A percentile compares a stretch with the other conserved stretches of the same genome.
Conservation (phyloP, 805 yeast species). For the Pichia rugopelliculosa region DNA sequence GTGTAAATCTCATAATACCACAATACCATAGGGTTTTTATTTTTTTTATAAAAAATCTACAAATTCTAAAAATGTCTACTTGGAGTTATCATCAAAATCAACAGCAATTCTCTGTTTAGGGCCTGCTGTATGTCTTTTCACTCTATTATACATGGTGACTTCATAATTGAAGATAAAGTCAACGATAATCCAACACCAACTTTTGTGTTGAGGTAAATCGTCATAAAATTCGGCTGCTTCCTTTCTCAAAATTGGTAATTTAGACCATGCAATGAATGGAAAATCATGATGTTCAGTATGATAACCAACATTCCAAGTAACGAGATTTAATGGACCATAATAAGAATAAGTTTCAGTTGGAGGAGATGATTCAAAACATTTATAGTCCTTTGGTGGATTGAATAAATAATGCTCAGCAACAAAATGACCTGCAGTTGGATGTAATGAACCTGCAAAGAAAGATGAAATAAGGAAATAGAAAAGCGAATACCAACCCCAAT, state of each 20-base stretch:
- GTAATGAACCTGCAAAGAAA: constrained; percentile 84
- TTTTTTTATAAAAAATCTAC: neutral
- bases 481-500: constrained; percentile 59
- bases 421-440: constrained; percentile 93
- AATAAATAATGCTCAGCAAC: constrained; percentile 89
- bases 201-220: constrained; percentile 65
- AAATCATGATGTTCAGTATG: constrained; percentile 96
- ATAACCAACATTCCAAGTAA: constrained; percentile 91
- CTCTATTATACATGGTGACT: constrained; percentile 73
- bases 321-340: constrained; percentile 67
- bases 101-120: constrained; percentile 27
- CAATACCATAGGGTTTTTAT: too few species aligned
- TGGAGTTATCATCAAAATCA: constrained; percentile 28
- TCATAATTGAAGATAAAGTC: constrained; percentile 63
- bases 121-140: constrained; percentile 47
- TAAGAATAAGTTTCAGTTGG: constrained; percentile 84
- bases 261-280: constrained; percentile 90
- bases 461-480: constrained; percentile 67
- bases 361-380: constrained; percentile 31
- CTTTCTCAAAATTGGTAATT: constrained; percentile 51
- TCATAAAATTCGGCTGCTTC: constrained; percentile 78
- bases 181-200: constrained; percentile 73
- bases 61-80: too few species aligned
- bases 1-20: too few species aligned
- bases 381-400: constrained; percentile 39